Evolutionary conservation across 495 filamentous ascomycete genomes (phyloP).

Genomic region (Gamarada debralockiae): DNA sequence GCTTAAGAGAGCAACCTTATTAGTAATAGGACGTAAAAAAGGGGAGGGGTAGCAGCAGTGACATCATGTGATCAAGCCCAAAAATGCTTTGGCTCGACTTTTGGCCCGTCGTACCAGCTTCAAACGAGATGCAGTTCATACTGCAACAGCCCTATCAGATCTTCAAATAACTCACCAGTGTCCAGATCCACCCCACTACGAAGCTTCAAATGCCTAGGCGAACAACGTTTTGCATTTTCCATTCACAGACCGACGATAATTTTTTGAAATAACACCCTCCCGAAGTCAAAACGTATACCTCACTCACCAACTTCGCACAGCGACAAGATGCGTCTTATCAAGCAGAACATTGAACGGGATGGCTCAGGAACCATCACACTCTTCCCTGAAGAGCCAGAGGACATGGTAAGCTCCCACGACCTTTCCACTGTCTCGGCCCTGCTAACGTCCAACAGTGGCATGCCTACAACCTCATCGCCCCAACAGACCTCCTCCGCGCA

Average conservation of each 20-base stretch:
- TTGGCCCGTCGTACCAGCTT: too few relatives aligned
- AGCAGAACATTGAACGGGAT: constrained; percentile 68
- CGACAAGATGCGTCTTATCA: constrained; percentile 61
- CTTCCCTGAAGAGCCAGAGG: constrained; percentile 87
- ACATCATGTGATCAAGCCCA: too few relatives aligned
- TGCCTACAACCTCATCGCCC: constrained; percentile 88
- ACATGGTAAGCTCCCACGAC: constrained; percentile 64
- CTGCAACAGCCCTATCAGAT: too few relatives aligned
- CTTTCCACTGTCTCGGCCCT: neutral
- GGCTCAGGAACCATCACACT: constrained; percentile 78
- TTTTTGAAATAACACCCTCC: constrained; percentile 5
- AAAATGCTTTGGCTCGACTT: too few relatives aligned
- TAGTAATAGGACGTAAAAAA: too few relatives aligned
- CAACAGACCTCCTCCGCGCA: constrained; percentile 73
- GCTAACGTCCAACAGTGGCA: constrained; percentile 65
- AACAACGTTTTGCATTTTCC: neutral
- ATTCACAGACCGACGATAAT: constrained; percentile 8
- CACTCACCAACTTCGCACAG: neutral
- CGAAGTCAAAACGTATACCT: neutral
- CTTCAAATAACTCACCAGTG: neutral
- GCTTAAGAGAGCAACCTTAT: too few relatives aligned
- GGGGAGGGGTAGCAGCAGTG: too few relatives aligned
- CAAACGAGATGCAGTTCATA: too few relatives aligned
- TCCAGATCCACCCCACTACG: constrained; percentile 1
- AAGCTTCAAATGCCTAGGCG: constrained; percentile 5